phyloP scores from a whole-genome alignment of 305 asterid genomes.

The Plantago lanceolata region DNA sequence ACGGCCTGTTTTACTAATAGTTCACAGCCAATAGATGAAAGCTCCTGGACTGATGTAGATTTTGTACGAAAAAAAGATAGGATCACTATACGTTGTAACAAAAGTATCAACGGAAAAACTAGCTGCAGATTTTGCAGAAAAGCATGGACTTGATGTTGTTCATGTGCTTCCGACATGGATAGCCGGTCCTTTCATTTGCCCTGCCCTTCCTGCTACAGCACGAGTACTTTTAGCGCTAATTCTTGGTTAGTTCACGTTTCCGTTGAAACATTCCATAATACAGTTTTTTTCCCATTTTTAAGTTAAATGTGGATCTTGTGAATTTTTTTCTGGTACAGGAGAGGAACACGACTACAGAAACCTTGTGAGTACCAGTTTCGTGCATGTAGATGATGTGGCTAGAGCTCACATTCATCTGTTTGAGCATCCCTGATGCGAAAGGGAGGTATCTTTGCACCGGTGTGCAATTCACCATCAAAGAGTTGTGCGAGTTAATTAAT shows the following conservation, averaged over 20 bases:
- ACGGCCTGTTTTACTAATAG: slow-evolving; percentile 10
- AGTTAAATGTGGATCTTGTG: neutral
- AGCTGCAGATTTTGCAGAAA: slow-evolving; percentile 30
- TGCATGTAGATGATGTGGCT: slow-evolving; percentile 31
- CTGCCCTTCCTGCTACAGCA: slow-evolving; percentile 42
- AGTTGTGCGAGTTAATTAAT: slow-evolving; percentile 29
- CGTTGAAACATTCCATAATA: neutral
- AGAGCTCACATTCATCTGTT: slow-evolving; percentile 37
- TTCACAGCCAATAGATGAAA: slow-evolving; percentile 33
- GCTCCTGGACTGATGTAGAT: slow-evolving; percentile 36
- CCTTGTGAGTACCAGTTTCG: slow-evolving; percentile 17
- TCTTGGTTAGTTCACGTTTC: slow-evolving; percentile 11
- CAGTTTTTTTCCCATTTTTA: neutral
- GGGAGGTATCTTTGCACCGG: slow-evolving; percentile 49
- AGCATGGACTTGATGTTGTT: slow-evolving; percentile 36
- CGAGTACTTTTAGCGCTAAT: slow-evolving; percentile 36
- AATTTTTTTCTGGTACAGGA: slow-evolving; percentile 22
- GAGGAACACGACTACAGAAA: neutral
- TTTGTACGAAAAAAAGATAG: neutral
- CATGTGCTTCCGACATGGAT: slow-evolving; percentile 43
- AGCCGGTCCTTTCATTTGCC: slow-evolving; percentile 54
- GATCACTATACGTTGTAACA: slow-evolving; percentile 25
- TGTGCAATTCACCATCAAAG: slow-evolving; percentile 23
- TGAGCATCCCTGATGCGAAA: slow-evolving; percentile 42
- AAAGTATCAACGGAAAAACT: slow-evolving; percentile 34